Conservation (phyloP, 2,329 filamentous ascomycete genomes). For the Fusarium protoensiforme region DNA sequence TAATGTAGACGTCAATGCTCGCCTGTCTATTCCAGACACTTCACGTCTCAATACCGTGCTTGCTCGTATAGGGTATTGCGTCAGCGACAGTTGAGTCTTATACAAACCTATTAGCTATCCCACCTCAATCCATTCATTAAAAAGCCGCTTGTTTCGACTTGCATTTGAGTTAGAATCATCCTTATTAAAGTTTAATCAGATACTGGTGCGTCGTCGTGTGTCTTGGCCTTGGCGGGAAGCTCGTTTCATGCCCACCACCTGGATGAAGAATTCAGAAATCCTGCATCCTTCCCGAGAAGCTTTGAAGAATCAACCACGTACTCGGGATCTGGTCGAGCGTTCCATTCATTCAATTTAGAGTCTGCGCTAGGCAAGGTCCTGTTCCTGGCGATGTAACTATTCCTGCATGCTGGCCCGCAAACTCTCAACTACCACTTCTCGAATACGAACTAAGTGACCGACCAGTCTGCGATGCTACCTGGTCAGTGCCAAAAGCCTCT, state of each 20-base stretch:
- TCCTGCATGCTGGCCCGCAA: background rate
- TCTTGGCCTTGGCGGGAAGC: background rate
- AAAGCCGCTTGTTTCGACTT: background rate
- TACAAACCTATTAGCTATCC: background rate
- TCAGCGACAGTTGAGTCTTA: background rate
- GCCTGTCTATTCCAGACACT: background rate
- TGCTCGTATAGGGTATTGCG: background rate
- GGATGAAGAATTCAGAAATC: background rate
- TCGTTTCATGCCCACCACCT: background rate
- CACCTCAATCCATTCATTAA: background rate
- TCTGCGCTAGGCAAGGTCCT: background rate
- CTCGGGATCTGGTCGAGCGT: background rate
- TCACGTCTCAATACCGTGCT: background rate
- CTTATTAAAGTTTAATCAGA: background rate
- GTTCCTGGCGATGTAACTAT: background rate
- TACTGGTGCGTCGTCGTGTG: background rate
- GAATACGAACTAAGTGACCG: background rate
- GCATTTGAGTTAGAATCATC: background rate
- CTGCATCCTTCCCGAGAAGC: background rate
- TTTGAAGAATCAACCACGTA: background rate
- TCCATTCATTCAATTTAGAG: background rate
- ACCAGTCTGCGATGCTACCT: background rate
- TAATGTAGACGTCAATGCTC: background rate
- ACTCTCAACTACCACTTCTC: background rate
- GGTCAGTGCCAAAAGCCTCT: background rate